A percentile compares a stretch with the other conserved stretches of the same genome.
Conservation (phyloP, 805 yeast genomes). For the Suhomyces xylopsoci region DNA sequence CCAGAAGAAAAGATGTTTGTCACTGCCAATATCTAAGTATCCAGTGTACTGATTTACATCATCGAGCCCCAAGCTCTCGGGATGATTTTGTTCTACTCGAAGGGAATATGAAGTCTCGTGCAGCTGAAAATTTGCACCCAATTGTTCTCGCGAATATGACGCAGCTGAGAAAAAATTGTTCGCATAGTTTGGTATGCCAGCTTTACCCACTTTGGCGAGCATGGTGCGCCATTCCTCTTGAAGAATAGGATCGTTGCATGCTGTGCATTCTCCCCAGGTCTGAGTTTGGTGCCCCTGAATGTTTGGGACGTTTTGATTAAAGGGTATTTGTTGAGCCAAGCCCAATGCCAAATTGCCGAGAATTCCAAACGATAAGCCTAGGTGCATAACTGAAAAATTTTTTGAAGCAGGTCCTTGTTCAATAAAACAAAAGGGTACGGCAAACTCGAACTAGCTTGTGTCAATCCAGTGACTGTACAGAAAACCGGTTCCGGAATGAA, state of each 20-base stretch:
- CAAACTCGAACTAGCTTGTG: too few relatives aligned
- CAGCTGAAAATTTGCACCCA: background rate
- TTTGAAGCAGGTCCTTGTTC: background rate
- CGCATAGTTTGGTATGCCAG: background rate
- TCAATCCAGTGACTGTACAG: background rate
- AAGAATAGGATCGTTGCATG: background rate
- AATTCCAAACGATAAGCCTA: background rate
- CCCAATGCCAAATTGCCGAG: background rate
- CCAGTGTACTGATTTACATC: constrained; percentile 38
- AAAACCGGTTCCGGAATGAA: background rate
- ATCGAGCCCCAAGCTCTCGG: constrained; percentile 29
- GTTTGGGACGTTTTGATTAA: background rate
- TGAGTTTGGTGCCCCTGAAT: background rate
- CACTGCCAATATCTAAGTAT: constrained; percentile 33
- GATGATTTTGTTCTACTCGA: background rate
- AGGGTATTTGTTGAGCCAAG: background rate
- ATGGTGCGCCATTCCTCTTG: background rate
- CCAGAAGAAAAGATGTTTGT: constrained; percentile 30
- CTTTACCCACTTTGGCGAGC: background rate
- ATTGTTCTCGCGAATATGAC: background rate
- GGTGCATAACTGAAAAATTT: background rate
- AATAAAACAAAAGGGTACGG: background rate
- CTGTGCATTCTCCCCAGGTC: background rate
- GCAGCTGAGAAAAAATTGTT: background rate
- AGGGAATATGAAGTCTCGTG: background rate